Conservation (phyloP, 2,329 filamentous ascomycete genomes). For the Aspergillus glaucus region DNA sequence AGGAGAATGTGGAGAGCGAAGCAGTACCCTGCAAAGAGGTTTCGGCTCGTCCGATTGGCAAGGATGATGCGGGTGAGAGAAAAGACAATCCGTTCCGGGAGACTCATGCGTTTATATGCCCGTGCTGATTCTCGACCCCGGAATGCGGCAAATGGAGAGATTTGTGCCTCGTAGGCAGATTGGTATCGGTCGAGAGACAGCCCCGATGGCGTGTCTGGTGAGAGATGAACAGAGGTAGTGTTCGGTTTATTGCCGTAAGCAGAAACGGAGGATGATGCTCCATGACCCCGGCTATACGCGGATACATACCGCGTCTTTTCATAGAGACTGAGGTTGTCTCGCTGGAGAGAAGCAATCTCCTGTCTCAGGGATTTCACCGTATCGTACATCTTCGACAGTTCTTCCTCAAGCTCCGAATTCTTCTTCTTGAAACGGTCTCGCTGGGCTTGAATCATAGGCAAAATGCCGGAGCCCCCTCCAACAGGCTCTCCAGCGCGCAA, state of each 20-base stretch:
- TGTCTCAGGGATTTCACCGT: conserved; percentile 80
- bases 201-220: conserved; percentile 54
- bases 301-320: conserved; percentile 97
- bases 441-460: conserved; percentile 97
- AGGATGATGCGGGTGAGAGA: conserved; percentile 86
- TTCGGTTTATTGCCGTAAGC: conserved; percentile 61
- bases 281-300: conserved; percentile 72
- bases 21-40: conserved; percentile 89
- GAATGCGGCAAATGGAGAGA: conserved; percentile 94
- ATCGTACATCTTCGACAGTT: conserved; percentile 76
- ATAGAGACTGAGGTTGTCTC: conserved; percentile 91
- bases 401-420: conserved; percentile 82
- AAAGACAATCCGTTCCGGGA: conserved; percentile 85
- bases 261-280: conserved; percentile 58
- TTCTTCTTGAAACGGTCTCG: conserved; percentile 97
- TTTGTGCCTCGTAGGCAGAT: conserved; percentile 87
- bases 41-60: conserved; percentile 81
- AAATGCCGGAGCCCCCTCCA: conserved; percentile 74
- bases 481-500: conserved; percentile 61
- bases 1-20: conserved; percentile 81
- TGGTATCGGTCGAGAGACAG: conserved; percentile 77
- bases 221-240: conserved; percentile 61
- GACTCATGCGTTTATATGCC: conserved; percentile 85
- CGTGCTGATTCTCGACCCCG: conserved; percentile 85
- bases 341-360: conserved; percentile 86